Base-by-base conservation (phyloP, 2,329 filamentous ascomycete genomes). In the Sporothrix schenckii region DNA sequence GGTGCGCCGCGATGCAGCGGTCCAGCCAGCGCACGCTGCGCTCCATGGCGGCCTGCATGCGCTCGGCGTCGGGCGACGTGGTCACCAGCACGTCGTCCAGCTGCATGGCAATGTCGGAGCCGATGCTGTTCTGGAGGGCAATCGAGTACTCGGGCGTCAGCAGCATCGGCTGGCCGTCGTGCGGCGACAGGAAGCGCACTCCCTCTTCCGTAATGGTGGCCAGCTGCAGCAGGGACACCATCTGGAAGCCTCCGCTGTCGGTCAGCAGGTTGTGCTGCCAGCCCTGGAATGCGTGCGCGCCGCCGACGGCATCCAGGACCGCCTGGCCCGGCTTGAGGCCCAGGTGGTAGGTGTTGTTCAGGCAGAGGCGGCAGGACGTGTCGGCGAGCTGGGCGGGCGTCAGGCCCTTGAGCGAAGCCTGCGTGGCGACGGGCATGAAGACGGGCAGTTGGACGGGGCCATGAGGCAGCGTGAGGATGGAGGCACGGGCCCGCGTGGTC, bases 41-140 rank as follows among this genome's bases (percentile, higher is more conserved):
- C 77, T 95, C 87, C 94, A 97, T 98, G 66, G 95, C 95, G 80
- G 97, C 93, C 72, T 90, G 88, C 88, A 99, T 98, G 68, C 96
- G 90, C 24, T 84, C 89, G 70, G 88, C 84, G 80, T 99, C 95
- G 0, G 94, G 94, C 0, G 93, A 97, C 0, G 95, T 99, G 0
- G 95, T 98, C 41, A 93, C 94, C 67, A 99, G 91, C 16, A 99
- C 96, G 80, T 99, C 96, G 83, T 99, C 95, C 4, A 99, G 89
- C 81, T 99, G 96, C 96, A 99, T 99, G 75, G 98, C 97, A 76
- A 99, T 98, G 81, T 99, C 95, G 73, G 93, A 97, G 74, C 95
- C 95, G 77, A 99, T 99, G 69, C 91, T 94, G 80, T 99, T 98
- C 79, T 99, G 95, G 3, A 99, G 86, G 13, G 90, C 91, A 76